Evolutionary conservation across 2,329 filamentous ascomycete genomes (phyloP), one percentile per base, ranked within the genome.

Genomic region (Aspergillus sergii): DNA sequence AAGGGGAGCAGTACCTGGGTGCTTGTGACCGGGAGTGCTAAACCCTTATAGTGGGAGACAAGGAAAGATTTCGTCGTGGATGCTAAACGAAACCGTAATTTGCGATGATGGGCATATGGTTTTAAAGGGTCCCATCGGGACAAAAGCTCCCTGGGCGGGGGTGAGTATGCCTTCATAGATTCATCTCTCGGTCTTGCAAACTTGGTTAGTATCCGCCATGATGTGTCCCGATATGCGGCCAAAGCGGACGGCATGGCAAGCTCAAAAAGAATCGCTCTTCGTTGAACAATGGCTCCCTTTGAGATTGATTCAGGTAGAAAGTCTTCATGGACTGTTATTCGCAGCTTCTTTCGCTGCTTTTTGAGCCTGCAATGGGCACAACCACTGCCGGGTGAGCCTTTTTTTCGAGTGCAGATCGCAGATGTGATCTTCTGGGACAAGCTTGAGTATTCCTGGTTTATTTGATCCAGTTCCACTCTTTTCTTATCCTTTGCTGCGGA

Each of bases 1-100:
- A 61, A 53, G 4, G 59, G 54, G 4, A 61, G 54, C 2, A 61
- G 11, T 9, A 51, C 21, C 4, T 57, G 19, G 9, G n/a, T 5
- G 16, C 10, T 9, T 7, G 28, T 36, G 3, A 11, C 34, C 9
- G 59, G 59, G 39, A 57, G 43, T 26, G 14, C 19, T 4, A 10
- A 26, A 0, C n/a, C n/a, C 21, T 50, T 51, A 21, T 61, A 57
- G 30, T 61, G 59, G 1, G 53, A 21, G 9, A 28, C 59, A 6
- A 57, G 53, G 21, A 50, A 61, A 2, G 59, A 57, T 43, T 61
- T 61, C 16, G 59, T 41, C 16, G 10, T 51, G 8, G 59, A 57
- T 14, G 43, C 59, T 39, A 61, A 32, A 30, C 26, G 19, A 14
- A 57, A 56, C 4, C 7, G 26, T 23, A 4, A 16, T 39, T 56